These are phyloP conservation scores for Oryza glaberrima DNA, from an alignment of 176 grass and related monocot species.

Conservation along the genomic window DNA sequence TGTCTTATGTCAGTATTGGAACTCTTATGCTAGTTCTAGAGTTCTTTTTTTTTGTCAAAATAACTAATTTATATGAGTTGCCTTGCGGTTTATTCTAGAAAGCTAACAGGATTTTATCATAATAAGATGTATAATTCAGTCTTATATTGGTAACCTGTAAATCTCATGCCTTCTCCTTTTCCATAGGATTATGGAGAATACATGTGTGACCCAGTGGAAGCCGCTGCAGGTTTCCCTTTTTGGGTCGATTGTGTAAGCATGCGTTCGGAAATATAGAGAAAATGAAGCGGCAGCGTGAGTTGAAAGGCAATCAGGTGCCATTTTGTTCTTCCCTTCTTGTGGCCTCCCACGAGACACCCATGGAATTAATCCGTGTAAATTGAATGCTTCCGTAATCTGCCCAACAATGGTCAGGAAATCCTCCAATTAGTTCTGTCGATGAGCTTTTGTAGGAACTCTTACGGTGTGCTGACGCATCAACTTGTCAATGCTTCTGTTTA, in stretches of 20 bases:
- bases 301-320: conserved; percentile 50
- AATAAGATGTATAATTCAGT: background rate
- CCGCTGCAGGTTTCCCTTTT: conserved; percentile 47
- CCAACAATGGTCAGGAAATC: background rate
- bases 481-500: background rate
- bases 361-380: conserved; percentile 3
- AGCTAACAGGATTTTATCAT: background rate
- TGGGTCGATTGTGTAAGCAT: conserved; percentile 46
- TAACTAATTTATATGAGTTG: background rate
- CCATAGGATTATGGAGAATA: conserved; percentile 71
- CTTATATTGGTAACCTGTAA: conserved; percentile 39
- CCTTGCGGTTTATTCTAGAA: conserved; percentile 19
- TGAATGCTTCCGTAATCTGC: background rate
- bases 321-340: conserved; percentile 45
- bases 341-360: background rate
- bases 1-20: background rate
- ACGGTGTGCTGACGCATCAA: background rate
- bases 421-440: background rate
- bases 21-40: background rate
- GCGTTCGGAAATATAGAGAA: conserved; percentile 58
- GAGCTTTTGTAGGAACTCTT: background rate
- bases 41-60: background rate
- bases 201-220: conserved; percentile 56
- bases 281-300: conserved; percentile 42
- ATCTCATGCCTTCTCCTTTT: conserved; percentile 62